These are phyloP conservation scores for Helicostylum pulchrum DNA, from an alignment of 192 early-diverging fungal species.

Conservation along the genomic window DNA sequence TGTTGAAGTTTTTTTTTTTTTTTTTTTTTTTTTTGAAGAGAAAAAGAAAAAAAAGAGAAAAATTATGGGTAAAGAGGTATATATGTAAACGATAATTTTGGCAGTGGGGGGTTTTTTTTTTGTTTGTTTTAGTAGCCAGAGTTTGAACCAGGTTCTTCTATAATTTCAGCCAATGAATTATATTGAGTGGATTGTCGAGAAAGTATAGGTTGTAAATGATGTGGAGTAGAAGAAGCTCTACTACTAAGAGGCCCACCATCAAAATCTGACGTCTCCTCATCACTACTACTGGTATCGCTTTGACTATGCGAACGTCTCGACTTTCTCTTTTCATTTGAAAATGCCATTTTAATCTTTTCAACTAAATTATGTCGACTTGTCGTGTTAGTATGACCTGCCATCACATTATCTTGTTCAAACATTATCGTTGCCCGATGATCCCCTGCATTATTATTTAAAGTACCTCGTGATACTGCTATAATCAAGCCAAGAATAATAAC, in stretches of 20 bases:
- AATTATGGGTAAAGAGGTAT: not conserved
- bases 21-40: no score
- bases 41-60: not conserved
- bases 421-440: constrained; percentile 16
- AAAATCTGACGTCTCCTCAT: no score
- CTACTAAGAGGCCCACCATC: no score
- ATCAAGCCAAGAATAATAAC: constrained; percentile 5
- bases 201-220: constrained; percentile 2
- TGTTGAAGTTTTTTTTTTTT: no score
- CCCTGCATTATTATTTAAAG: constrained; percentile 4
- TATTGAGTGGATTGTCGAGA: constrained; percentile 25
- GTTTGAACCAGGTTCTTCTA: constrained; percentile 8
- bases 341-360: constrained; percentile 27
- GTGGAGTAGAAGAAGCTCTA: no score
- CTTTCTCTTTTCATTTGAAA: constrained; percentile 24
- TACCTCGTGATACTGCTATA: not conserved
- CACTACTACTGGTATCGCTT: not conserved
- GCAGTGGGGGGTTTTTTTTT: no score
- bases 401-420: constrained; percentile 6
- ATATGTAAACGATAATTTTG: not conserved
- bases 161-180: constrained; percentile 20
- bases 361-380: constrained; percentile 12
- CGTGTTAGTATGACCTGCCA: not conserved
- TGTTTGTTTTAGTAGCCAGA: not conserved
- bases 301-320: constrained; percentile 5